Conservation (phyloP, 768 basidiomycete genomes). For the Pisolithus orientalis region DNA sequence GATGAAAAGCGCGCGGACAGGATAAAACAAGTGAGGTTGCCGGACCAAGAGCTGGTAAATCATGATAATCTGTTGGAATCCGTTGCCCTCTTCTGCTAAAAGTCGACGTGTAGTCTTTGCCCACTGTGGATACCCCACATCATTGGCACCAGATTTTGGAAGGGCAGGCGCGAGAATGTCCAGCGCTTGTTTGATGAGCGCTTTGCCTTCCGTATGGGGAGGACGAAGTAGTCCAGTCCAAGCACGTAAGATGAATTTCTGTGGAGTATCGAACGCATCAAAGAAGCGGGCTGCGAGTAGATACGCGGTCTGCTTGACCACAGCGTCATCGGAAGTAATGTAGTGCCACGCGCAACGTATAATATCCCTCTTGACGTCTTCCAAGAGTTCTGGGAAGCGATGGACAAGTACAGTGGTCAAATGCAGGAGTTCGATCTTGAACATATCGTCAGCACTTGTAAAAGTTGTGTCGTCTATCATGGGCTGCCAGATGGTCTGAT, state of each 20-base stretch:
- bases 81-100: conserved; percentile 81
- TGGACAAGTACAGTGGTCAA: conserved; percentile 87
- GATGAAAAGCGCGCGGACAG: conserved; percentile 86
- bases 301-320: conserved; percentile 90
- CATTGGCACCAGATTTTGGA: conserved; percentile 55
- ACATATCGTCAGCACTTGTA: conserved; percentile 67
- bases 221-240: conserved; percentile 87
- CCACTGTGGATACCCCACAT: conserved; percentile 66
- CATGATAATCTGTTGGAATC: conserved; percentile 59
- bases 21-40: conserved; percentile 87
- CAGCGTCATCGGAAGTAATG: conserved; percentile 77
- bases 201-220: conserved; percentile 70
- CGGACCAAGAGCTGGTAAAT: conserved; percentile 92
- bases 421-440: conserved; percentile 87
- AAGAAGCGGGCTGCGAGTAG: conserved; percentile 90
- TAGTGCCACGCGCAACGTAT: conserved; percentile 92
- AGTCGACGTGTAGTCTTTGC: conserved; percentile 79
- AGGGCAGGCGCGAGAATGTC: conserved; percentile 83
- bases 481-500: conserved; percentile 76
- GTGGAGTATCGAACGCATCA: conserved; percentile 78
- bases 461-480: conserved; percentile 52
- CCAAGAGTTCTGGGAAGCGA: conserved; percentile 71
- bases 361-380: conserved; percentile 82
- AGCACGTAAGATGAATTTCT: conserved; percentile 84
- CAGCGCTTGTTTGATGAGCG: conserved; percentile 77